Base-by-base conservation (phyloP, 768 basidiomycete genomes). In the Trametes sanguinea region DNA sequence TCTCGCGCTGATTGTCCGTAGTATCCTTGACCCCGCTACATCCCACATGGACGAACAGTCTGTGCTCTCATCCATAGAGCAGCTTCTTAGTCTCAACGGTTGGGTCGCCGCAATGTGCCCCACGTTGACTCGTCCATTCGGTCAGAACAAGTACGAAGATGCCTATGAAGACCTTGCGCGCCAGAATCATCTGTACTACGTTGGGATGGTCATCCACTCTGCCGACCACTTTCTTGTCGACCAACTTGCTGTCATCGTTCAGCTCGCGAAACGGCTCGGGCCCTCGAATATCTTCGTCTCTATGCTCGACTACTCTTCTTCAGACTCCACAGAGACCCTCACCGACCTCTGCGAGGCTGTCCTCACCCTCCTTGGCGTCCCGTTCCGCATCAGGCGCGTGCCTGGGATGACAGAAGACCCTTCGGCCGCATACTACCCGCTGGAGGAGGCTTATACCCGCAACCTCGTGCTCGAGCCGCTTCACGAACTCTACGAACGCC, bases 171-270 rank as follows among this genome's bases (percentile, higher is more conserved):
- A 95, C 74, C 87, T 99, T 63, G 86, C 89, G 29, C 82, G 81
- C 37, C 84, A 89, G 55, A 88, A 92, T 67, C 88, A 90, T 66
- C 81, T 98, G 16, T 99, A 98, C 80, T 99, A 89, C 74, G 84
- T 99, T 65, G 95, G 94, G 59, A 90, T 98, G 67, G 85, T 95
- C 65, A 91, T 99, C 47, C 96, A 99, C 75, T 96, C 94, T 3
- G 97, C 97, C 2, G 97, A 99, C 79, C 97, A 99, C 73, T 99
- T 99, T 78, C 85, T 98, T 56, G 92, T 98, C 66, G 97, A 98
- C 77, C 97, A 99, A 74, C 87, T 99, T 48, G 94, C 97, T 17
- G 93, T 97, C 68, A 98, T 99, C 66, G 91, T 99, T 8, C 97
- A 99, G 73, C 85, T 99, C 71, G 92, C 92, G 0, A 89, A 89